Evolutionary conservation across 1,284 basidiomycete genomes (phyloP), one percentile per base, ranked within the genome.

Genomic region (Phlebopus sp.): DNA sequence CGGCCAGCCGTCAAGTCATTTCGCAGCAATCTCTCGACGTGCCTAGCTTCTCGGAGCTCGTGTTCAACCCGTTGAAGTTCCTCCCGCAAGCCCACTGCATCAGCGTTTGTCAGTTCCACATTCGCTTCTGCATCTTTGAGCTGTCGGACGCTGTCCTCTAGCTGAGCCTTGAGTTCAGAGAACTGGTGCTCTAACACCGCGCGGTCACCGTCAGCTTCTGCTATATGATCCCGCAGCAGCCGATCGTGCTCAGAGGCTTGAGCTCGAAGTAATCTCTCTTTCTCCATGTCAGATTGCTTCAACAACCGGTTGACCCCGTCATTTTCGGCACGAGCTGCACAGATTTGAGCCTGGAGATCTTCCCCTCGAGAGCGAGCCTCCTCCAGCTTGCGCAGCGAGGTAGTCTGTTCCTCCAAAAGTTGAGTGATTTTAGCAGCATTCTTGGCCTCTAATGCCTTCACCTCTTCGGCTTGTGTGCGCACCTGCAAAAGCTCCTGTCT

Each of bases 201-300:
- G 14, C 92, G 80, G 67, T 95, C 92, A 0, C 91, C 92, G 59
- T 95, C 90, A 6, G 92, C 90, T 64, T 96, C 92, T 2, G 90
- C 90, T 38, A 90, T 85, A 59, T 92, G 89, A 65, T 95, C 92
- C 1, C 91, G 79, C 62, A 97, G 81, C 42, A 86, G 76, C 14
- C 87, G 78, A 52, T 95, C 92, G 56, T 92, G 88, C 62, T 93
- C 90, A 5, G 76, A 81, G 4, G 86, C 83, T 61, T 92, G 89
- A 5, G 74, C 77, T 44, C 76, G 79, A 46, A 93, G 70, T 15
- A 92, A 71, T 17, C 83, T 73, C 53, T 94, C 90, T 61, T 90
- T 86, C 66, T 92, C 87, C 48, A 69, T 69, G 42, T 79, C 77
- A 1, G 85, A 80, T 48, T 87, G 81, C 44, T 70, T 75, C 42